phyloP scores from a whole-genome alignment of 1,284 basidiomycete genomes.

The Vanrija humicola region DNA sequence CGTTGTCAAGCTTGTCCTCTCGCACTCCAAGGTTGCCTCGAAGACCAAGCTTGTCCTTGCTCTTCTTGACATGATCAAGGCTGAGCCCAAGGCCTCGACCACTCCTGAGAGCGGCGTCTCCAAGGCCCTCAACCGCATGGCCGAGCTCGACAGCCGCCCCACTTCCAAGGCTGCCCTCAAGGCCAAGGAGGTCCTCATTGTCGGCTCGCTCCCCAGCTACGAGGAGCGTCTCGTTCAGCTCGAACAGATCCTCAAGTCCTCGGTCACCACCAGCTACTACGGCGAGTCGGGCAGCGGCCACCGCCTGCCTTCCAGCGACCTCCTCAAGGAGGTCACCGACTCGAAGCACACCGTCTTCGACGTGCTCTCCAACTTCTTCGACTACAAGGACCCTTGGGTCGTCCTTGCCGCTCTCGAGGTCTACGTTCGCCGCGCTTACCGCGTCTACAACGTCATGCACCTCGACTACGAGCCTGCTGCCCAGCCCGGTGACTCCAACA shows the following conservation, averaged over 20 bases:
- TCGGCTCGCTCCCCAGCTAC: conserved; percentile 93
- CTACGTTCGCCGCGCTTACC: conserved; percentile 86
- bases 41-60: conserved; percentile 85
- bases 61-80: conserved; percentile 84
- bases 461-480: conserved; percentile 92
- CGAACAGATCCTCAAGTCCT: conserved; percentile 85
- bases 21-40: conserved; percentile 90
- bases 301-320: conserved; percentile 73
- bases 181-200: conserved; percentile 94
- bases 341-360: conserved; percentile 96
- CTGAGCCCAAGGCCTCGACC: conserved; percentile 66
- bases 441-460: conserved; percentile 85
- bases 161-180: conserved; percentile 87
- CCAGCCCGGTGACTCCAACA: conserved; percentile 71
- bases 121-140: conserved; percentile 40
- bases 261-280: conserved; percentile 81
- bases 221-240: conserved; percentile 92
- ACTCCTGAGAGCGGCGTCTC: conserved; percentile 42
- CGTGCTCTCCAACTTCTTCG: conserved; percentile 94
- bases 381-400: conserved; percentile 76
- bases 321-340: conserved; percentile 90
- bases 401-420: conserved; percentile 91
- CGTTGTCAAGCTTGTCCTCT: conserved; percentile 81
- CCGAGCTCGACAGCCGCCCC: conserved; percentile 77
- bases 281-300: conserved; percentile 71